Percentiles rank a stretch among this genome's conserved stretches.
Evolutionary conservation across 2,329 filamentous ascomycete species (phyloP).

Genomic region (Alternaria hordeiaustralica): DNA sequence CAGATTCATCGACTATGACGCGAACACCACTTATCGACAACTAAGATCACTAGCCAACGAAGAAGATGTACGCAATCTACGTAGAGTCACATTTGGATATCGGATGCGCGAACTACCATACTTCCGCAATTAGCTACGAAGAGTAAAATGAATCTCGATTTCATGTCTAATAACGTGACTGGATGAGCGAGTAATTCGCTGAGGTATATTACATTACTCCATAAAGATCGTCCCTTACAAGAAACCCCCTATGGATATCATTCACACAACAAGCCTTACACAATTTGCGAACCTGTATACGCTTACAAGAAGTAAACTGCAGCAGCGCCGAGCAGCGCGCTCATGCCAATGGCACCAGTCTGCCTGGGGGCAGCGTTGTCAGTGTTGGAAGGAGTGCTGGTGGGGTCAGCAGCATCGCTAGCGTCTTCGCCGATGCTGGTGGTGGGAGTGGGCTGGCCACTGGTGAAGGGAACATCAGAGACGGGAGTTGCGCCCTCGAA

Average conservation of each 20-base stretch:
- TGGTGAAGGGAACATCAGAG: slow-evolving; percentile 62
- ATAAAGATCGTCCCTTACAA: slow-evolving; percentile 7
- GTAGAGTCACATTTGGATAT: background rate
- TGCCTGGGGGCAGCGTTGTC: slow-evolving; percentile 36
- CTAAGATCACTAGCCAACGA: background rate
- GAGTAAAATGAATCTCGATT: background rate
- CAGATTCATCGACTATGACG: background rate
- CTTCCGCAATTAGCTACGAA: background rate
- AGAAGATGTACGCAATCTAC: background rate
- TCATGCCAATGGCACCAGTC: slow-evolving; percentile 54
- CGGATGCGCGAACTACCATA: background rate
- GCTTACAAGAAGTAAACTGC: slow-evolving; percentile 40
- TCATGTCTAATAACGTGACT: background rate
- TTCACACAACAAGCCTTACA: background rate
- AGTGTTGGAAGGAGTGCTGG: slow-evolving; percentile 27
- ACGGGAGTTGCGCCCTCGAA: slow-evolving; percentile 60
- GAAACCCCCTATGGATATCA: background rate
- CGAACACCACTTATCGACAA: background rate
- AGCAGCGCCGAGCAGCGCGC: slow-evolving; percentile 56
- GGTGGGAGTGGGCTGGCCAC: slow-evolving; percentile 57
- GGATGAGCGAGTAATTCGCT: background rate
- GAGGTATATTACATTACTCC: slow-evolving; percentile 10
- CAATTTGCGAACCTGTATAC: background rate
- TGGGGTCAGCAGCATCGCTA: slow-evolving; percentile 26
- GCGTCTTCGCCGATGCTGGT: slow-evolving; percentile 47